Conservation (phyloP, 306 rosid species). For the Sicyos baderoa region DNA sequence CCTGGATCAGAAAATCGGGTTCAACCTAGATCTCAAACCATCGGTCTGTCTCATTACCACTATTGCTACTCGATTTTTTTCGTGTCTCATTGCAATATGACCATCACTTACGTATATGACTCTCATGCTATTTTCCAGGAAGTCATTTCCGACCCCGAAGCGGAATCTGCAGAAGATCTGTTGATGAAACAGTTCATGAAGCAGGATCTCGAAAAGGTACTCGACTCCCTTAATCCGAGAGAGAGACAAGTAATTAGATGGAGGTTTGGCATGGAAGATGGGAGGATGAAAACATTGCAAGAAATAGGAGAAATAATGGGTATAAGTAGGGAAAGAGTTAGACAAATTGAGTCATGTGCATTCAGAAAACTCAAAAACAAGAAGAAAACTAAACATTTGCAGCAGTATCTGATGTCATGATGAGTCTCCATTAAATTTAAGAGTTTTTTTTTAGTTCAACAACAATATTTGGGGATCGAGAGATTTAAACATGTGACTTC, state of each 20-base stretch:
- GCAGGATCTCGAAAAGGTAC: slow-evolving; percentile 66
- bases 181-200: slow-evolving; percentile 66
- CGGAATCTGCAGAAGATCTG: slow-evolving; percentile 67
- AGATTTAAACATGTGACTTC: too few species aligned
- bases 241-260: slow-evolving; percentile 78
- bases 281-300: slow-evolving; percentile 86
- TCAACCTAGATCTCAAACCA: slow-evolving; percentile 80
- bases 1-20: slow-evolving; percentile 77
- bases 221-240: slow-evolving; percentile 70
- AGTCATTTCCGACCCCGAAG: slow-evolving; percentile 58
- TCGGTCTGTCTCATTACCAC: slow-evolving; percentile 42
- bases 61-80: slow-evolving; percentile 11
- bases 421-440: slow-evolving; percentile 23
- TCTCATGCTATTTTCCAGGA: slow-evolving; percentile 39
- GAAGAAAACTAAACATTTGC: slow-evolving; percentile 78
- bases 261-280: slow-evolving; percentile 97
- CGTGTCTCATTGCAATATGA: not conserved
- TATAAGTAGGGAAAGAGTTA: slow-evolving; percentile 88
- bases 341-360: slow-evolving; percentile 84
- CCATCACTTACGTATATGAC: not conserved
- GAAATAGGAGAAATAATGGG: slow-evolving; percentile 93
- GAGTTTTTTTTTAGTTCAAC: too few species aligned
- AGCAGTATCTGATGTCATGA: slow-evolving; percentile 67
- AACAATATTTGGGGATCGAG: too few species aligned
- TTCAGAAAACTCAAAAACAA: slow-evolving; percentile 84